Evolutionary conservation across 1,139 yeast species (phyloP).

Genomic region (Candida labiduridarum): DNA sequence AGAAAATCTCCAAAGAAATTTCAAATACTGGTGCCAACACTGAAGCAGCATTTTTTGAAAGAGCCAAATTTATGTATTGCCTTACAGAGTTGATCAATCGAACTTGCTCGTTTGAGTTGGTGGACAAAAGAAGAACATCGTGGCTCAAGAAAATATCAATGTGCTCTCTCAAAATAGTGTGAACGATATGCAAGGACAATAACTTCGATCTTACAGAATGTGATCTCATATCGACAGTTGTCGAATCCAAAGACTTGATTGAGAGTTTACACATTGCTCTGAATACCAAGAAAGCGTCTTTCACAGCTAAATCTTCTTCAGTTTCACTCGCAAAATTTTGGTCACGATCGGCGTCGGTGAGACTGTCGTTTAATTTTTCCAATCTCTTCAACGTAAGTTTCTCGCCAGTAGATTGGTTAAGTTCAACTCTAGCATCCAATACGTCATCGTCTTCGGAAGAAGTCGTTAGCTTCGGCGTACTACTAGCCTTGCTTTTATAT

Average conservation of each 20-base stretch:
- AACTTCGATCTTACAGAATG: constrained; percentile 91
- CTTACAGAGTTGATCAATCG: constrained; percentile 78
- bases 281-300: constrained; percentile 90
- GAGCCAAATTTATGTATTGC: constrained; percentile 78
- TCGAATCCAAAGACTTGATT: constrained; percentile 74
- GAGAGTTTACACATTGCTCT: constrained; percentile 94
- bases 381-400: constrained; percentile 61
- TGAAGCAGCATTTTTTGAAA: constrained; percentile 92
- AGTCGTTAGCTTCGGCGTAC: constrained; percentile 22
- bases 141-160: constrained; percentile 77
- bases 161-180: constrained; percentile 82
- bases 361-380: constrained; percentile 56
- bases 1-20: constrained; percentile 87
- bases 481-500: constrained; percentile 20
- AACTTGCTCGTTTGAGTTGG: constrained; percentile 57
- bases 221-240: constrained; percentile 79
- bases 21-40: constrained; percentile 92
- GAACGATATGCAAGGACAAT: constrained; percentile 83
- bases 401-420: constrained; percentile 18
- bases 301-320: constrained; percentile 70
- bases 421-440: constrained; percentile 11
- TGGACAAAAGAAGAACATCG: constrained; percentile 60
- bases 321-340: constrained; percentile 43
- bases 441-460: constrained; percentile 19
- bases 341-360: constrained; percentile 52